Evolutionary conservation across 163 green algal species (phyloP), one percentile per base, ranked within the genome.

Genomic region (Scenedesmus sp.): DNA sequence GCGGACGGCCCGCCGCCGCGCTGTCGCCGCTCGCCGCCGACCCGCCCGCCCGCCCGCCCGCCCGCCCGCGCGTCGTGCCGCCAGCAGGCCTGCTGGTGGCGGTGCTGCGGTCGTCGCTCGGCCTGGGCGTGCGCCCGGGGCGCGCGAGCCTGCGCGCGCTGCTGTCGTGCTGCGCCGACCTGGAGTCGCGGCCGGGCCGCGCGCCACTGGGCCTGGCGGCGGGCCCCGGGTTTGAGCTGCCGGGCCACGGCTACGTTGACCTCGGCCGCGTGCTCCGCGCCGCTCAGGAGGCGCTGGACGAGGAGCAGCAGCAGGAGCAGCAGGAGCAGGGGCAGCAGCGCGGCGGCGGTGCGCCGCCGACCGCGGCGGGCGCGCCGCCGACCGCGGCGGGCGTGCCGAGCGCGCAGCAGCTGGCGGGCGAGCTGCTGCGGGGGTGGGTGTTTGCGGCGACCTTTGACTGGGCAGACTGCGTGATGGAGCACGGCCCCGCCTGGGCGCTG

Each of bases 91-190:
- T 77, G 31, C 69, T 77, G 7, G 69, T 77, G 26, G 69, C 51
- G 54, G 33, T 77, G 29, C 53, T 77, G 13, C 34, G 53, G 3
- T 57, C 69, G 42, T n/a, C 69, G 0, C 53, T 77, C 0, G 54
- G 3, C 53, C 31, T 77, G 4, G 69, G 69, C n/a, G 65, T 66
- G 1, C 36, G 54, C 22, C 53, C 69, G 10, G 28, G 31, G 22
- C 20, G 3, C 0, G 69, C 69, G 11, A 45, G n/a, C 4, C 34
- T 77, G 31, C 34, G 53, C 2, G 69, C 69, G 34, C 36, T 77
- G 69, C 36, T 77, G 53, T 66, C 69, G 28, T 77, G 69, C 69
- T 77, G 69, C 33, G 50, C 29, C 53, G 69, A 77, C n/a, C 53
- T 77, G 20, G 69, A 77, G 36, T 58, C 53, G 3, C 53, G 53